These are phyloP conservation scores for Aechmea fasciata DNA, from an alignment of 176 grass and related monocot genomes.

Conservation along the genomic window DNA sequence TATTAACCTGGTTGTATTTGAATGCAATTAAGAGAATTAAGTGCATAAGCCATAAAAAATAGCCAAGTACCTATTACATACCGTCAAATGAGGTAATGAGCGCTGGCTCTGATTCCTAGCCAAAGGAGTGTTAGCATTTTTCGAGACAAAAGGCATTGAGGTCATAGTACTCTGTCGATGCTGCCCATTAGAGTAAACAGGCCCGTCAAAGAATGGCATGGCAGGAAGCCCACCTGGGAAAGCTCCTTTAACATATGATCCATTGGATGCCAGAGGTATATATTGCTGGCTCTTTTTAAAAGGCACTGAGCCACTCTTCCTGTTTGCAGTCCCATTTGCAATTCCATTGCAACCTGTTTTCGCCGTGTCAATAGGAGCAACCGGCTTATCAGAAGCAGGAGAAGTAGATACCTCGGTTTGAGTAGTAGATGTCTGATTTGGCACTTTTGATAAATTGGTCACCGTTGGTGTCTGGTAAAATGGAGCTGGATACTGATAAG, in stretches of 20 bases:
- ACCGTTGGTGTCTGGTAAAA: constrained; percentile 50
- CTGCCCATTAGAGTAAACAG: constrained; percentile 57
- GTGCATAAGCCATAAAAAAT: constrained; percentile 11
- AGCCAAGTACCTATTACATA: constrained; percentile 24
- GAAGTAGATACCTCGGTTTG: constrained; percentile 43
- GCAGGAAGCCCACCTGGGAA: constrained; percentile 44
- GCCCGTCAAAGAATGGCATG: constrained; percentile 57
- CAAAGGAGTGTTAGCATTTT: constrained; percentile 32
- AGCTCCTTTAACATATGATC: constrained; percentile 41
- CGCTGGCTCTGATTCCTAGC: constrained; percentile 58
- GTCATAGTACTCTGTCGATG: constrained; percentile 41
- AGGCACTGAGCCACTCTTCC: constrained; percentile 26
- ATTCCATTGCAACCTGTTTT: constrained; percentile 27
- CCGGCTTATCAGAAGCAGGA: constrained; percentile 34
- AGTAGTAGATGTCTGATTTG: constrained; percentile 30
- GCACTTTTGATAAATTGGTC: constrained; percentile 35
- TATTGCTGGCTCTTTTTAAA: constrained; percentile 49
- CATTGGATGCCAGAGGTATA: constrained; percentile 29
- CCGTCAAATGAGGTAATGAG: constrained; percentile 49
- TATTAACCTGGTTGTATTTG: neutral
- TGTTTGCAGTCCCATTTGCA: constrained; percentile 39
- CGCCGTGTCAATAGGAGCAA: constrained; percentile 30
- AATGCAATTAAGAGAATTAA: neutral
- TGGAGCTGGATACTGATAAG: constrained; percentile 68
- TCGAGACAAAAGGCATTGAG: constrained; percentile 42